Percentiles rank a stretch among this genome's conserved stretches.
phyloP scores from a whole-genome alignment of 495 filamentous ascomycete species.

The Penicillium parvum region DNA sequence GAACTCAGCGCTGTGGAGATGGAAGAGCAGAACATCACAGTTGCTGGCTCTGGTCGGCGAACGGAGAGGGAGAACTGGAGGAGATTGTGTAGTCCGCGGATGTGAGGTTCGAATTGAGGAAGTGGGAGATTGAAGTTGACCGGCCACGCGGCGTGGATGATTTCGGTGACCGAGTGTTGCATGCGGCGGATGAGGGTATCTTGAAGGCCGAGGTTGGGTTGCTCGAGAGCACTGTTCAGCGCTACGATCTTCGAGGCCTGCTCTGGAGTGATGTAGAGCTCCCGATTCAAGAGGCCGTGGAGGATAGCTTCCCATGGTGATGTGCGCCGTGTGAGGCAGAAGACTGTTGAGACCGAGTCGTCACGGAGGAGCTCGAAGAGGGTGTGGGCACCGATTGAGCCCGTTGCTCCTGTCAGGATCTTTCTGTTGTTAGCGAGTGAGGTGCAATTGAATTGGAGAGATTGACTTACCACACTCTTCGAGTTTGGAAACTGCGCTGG shows the following conservation, averaged over 20 bases:
- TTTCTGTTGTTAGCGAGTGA: conserved; percentile 17
- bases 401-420: conserved; percentile 58
- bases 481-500: conserved; percentile 14
- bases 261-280: conserved; percentile 23
- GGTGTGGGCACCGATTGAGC: conserved; percentile 53
- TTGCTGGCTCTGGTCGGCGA: conserved; percentile 36
- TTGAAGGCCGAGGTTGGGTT: conserved; percentile 41
- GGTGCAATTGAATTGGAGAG: not conserved
- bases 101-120: conserved; percentile 38
- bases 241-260: conserved; percentile 35
- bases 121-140: conserved; percentile 52
- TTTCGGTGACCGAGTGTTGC: conserved; percentile 38
- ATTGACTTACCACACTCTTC: conserved; percentile 39
- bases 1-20: conserved; percentile 45
- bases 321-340: conserved; percentile 49
- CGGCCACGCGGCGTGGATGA: conserved; percentile 57
- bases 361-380: conserved; percentile 45
- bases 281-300: conserved; percentile 30
- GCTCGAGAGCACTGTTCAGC: conserved; percentile 35
- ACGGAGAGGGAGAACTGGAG: conserved; percentile 50
- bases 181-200: conserved; percentile 29
- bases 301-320: conserved; percentile 23
- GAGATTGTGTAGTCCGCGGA: conserved; percentile 49
- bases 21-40: conserved; percentile 49
- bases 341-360: conserved; percentile 40